These are phyloP conservation scores for Cystobasidium onofrii DNA, from an alignment of 768 basidiomycete species.

Conservation along the genomic window DNA sequence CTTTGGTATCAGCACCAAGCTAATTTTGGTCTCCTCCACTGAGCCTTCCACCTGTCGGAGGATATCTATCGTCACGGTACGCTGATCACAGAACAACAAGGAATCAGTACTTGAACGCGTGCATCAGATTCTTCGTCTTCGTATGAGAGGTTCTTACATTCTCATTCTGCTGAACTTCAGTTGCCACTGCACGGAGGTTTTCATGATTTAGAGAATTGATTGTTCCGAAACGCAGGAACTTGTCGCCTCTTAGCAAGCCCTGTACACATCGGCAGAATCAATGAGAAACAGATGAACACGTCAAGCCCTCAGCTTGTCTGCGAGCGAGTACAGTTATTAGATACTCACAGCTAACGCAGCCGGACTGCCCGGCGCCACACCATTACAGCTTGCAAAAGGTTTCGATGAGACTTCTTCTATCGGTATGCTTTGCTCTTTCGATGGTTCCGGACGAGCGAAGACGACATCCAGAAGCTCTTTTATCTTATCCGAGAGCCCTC, in stretches of 20 bases:
- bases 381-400: conserved; percentile 25
- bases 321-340: background rate
- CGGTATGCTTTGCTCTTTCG: background rate
- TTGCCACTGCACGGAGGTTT: conserved; percentile 3
- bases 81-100: background rate
- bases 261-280: background rate
- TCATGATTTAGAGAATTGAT: conserved; percentile 28
- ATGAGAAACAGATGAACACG: background rate
- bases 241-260: conserved; percentile 14
- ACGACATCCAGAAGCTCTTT: conserved; percentile 18
- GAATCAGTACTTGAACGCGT: too few relatives aligned
- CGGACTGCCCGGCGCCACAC: conserved; percentile 27
- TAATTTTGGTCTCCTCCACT: conserved; percentile 1
- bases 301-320: background rate
- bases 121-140: too few relatives aligned
- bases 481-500: conserved; percentile 15
- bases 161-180: conserved; percentile 26
- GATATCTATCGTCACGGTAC: conserved; percentile 12
- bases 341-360: conserved; percentile 18
- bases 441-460: background rate
- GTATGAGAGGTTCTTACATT: too few relatives aligned
- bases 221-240: conserved; percentile 20
- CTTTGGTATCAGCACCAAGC: conserved; percentile 19
- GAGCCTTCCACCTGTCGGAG: background rate
- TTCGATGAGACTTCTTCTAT: background rate